A percentile compares a stretch with the other conserved stretches of the same genome.
These are phyloP conservation scores for Calamus simplicifolius DNA, from an alignment of 176 grass and related monocot genomes.

Conservation along the genomic window DNA sequence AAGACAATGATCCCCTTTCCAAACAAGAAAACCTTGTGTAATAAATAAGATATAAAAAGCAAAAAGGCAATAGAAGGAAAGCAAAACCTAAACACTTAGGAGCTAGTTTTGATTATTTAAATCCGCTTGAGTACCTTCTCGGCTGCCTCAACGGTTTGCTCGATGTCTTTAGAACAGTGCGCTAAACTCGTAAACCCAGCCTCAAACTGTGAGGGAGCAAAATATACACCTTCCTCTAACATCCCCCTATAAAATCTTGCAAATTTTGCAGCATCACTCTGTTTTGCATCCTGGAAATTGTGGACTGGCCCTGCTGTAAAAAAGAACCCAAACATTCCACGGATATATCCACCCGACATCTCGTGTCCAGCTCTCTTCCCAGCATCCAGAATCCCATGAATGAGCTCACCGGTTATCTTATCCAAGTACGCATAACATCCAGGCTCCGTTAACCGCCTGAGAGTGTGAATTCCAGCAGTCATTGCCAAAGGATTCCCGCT, in stretches of 20 bases:
- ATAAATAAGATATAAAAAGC: no score
- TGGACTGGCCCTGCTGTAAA: constrained; percentile 65
- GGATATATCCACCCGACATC: constrained; percentile 90
- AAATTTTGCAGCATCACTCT: constrained; percentile 77
- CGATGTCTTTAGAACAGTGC: constrained; percentile 64
- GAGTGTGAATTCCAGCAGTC: constrained; percentile 93
- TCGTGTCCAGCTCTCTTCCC: constrained; percentile 67
- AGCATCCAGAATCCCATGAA: constrained; percentile 57
- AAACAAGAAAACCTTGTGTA: no score
- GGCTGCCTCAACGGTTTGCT: constrained; percentile 69
- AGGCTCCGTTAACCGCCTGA: constrained; percentile 63
- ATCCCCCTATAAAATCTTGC: constrained; percentile 81
- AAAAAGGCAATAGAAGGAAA: no score
- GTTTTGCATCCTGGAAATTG: constrained; percentile 87
- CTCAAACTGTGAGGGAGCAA: constrained; percentile 90
- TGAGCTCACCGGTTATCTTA: constrained; percentile 73
- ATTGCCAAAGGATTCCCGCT: constrained; percentile 97
- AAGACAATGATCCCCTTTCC: no score
- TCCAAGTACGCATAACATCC: constrained; percentile 78
- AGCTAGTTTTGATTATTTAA: background rate
- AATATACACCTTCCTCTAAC: constrained; percentile 95
- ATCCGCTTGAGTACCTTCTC: constrained; percentile 75
- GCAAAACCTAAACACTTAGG: no score
- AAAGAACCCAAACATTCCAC: constrained; percentile 93
- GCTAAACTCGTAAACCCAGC: constrained; percentile 96